phyloP scores from a whole-genome alignment of 768 basidiomycete genomes.

The Leccinum uliginosum region DNA sequence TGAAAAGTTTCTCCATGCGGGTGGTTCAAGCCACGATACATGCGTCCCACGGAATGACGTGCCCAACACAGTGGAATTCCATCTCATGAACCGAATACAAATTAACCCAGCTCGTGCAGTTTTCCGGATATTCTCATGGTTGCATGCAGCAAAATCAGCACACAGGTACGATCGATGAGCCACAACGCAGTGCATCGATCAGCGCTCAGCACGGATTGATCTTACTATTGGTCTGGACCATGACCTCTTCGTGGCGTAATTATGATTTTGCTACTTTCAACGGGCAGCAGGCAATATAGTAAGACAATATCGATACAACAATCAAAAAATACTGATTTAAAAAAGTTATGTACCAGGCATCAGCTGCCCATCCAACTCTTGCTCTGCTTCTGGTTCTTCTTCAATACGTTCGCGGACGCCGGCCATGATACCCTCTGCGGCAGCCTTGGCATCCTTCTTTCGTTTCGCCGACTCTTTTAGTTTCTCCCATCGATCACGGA shows the following conservation, averaged over 20 bases:
- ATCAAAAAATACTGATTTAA: neutral
- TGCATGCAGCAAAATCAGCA: neutral
- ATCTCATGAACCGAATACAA: slow-evolving; percentile 3
- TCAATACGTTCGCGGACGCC: slow-evolving; percentile 64
- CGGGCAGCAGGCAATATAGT: slow-evolving; percentile 13
- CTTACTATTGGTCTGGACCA: neutral
- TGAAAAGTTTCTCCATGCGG: neutral
- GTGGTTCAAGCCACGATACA: neutral
- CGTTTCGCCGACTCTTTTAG: slow-evolving; percentile 84
- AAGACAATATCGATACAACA: slow-evolving; percentile 11
- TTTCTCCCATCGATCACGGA: slow-evolving; percentile 86
- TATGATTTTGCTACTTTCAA: no score
- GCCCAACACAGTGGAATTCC: neutral
- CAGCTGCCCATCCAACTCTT: slow-evolving; percentile 39
- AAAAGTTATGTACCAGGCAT: neutral
- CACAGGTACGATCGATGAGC: neutral
- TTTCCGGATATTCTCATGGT: slow-evolving; percentile 3
- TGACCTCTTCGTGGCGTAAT: neutral
- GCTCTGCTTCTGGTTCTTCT: slow-evolving; percentile 63
- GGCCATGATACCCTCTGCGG: slow-evolving; percentile 41
- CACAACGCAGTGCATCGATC: neutral
- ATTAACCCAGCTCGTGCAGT: neutral
- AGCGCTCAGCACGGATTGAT: neutral
- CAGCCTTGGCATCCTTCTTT: slow-evolving; percentile 71
- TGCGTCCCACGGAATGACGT: neutral